phyloP scores from a whole-genome alignment of 176 grass and related monocot genomes.

The Avena atlantica region DNA sequence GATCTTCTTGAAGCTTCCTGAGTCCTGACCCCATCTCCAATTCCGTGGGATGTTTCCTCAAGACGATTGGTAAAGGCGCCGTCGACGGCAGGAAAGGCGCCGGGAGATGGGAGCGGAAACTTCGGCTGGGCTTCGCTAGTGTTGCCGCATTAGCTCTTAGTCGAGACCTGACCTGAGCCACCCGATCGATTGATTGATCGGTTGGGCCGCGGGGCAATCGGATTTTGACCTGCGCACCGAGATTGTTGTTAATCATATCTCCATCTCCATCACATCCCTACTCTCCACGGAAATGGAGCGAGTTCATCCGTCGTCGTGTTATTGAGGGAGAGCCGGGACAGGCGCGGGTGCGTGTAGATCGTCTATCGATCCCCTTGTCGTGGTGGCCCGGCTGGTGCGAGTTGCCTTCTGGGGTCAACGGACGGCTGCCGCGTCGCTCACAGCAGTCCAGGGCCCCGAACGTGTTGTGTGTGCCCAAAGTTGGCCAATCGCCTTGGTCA shows the following conservation, averaged over 20 bases:
- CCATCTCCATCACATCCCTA: not conserved
- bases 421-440: not conserved
- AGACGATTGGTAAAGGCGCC: conserved; percentile 16
- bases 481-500: conserved; percentile 24
- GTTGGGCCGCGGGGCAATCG: not conserved
- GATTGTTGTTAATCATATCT: conserved; percentile 28
- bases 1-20: conserved; percentile 36
- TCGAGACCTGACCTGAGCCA: conserved; percentile 1
- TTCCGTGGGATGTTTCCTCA: conserved; percentile 42
- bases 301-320: not conserved
- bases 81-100: not conserved
- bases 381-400: not conserved
- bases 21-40: not conserved
- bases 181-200: not conserved
- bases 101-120: conserved; percentile 15
- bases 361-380: not conserved
- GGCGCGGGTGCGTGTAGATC: conserved; percentile 6
- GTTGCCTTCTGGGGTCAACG: conserved; percentile 2
- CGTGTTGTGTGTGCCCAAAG: conserved; percentile 29
- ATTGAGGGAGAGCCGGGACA: not conserved
- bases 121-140: conserved; percentile 8
- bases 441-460: no score
- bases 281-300: not conserved
- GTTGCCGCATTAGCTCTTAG: conserved; percentile 35
- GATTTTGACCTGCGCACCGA: conserved; percentile 49